phyloP scores from a whole-genome alignment of 768 basidiomycete species.

The Serendipita sp. region DNA sequence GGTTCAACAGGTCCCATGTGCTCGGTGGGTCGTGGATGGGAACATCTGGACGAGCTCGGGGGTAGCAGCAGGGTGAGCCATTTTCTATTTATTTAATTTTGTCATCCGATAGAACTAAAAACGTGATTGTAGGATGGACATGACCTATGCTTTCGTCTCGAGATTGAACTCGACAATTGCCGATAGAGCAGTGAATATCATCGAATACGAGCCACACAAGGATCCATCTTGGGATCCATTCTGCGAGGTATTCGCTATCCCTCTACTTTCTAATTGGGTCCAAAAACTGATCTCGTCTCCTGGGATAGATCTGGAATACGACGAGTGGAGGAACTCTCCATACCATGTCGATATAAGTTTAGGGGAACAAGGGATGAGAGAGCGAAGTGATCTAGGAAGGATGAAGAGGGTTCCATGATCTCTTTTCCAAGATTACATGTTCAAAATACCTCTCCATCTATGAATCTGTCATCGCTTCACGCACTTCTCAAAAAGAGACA shows the following conservation, averaged over 20 bases:
- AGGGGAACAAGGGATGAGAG: no score
- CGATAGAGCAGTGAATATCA: background rate
- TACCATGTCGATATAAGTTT: no score
- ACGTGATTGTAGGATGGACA: background rate
- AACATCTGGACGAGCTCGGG: slow-evolving; percentile 36
- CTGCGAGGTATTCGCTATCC: background rate
- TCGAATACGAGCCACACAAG: slow-evolving; percentile 6
- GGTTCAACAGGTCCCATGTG: slow-evolving; percentile 15
- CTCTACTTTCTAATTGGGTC: no score
- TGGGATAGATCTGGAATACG: no score
- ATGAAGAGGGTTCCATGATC: no score
- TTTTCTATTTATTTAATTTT: background rate
- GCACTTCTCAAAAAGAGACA: no score
- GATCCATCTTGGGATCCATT: slow-evolving; percentile 8
- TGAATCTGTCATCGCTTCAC: no score
- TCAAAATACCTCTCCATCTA: no score
- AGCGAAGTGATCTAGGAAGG: no score
- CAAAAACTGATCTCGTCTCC: no score
- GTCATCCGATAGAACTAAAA: background rate
- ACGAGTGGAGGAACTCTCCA: no score
- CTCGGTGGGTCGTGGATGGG: slow-evolving; percentile 33
- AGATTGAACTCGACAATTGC: background rate
- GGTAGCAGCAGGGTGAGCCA: slow-evolving; percentile 20
- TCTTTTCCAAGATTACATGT: no score
- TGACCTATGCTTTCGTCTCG: background rate